A percentile compares a stretch with the other conserved stretches of the same genome.
Evolutionary conservation across 345 rosid genomes (phyloP).

Genomic region (Isatis tinctoria): DNA sequence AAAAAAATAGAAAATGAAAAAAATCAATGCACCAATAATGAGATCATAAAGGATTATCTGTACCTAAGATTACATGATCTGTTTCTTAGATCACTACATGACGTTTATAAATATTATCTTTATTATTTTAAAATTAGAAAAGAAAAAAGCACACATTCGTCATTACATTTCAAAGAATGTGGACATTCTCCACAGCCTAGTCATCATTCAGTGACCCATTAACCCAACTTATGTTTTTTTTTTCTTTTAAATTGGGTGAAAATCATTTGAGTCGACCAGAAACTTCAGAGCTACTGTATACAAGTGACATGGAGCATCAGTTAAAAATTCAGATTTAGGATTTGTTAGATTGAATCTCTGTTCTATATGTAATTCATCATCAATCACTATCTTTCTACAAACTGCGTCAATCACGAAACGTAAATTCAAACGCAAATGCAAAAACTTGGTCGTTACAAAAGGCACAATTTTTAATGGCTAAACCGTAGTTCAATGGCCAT

Average conservation of each 20-base stretch:
- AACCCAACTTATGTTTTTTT: neutral
- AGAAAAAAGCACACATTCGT: neutral
- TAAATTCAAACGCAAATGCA: neutral
- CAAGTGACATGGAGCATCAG: neutral
- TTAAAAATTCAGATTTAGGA: neutral
- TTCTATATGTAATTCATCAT: no score
- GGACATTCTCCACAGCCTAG: slow-evolving; percentile 18
- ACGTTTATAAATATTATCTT: neutral
- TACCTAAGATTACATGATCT: slow-evolving; percentile 32
- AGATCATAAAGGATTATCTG: slow-evolving; percentile 29
- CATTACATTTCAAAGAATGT: slow-evolving; percentile 25
- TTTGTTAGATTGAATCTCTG: neutral
- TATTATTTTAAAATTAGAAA: neutral
- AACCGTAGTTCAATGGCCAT: neutral
- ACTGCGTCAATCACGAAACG: neutral
- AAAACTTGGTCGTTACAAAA: neutral
- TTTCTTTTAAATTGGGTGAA: no score
- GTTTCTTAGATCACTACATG: slow-evolving; percentile 26
- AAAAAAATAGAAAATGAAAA: neutral
- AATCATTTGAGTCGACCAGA: neutral
- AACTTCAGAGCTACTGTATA: neutral
- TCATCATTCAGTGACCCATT: slow-evolving; percentile 14
- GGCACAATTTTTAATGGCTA: slow-evolving; percentile 1
- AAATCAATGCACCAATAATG: slow-evolving; percentile 26
- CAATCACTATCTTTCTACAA: neutral